Percentiles rank a stretch among this genome's conserved stretches.
These are phyloP conservation scores for Nepenthes gracilis DNA, from an alignment of 148 eudicot genomes.

Conservation along the genomic window DNA sequence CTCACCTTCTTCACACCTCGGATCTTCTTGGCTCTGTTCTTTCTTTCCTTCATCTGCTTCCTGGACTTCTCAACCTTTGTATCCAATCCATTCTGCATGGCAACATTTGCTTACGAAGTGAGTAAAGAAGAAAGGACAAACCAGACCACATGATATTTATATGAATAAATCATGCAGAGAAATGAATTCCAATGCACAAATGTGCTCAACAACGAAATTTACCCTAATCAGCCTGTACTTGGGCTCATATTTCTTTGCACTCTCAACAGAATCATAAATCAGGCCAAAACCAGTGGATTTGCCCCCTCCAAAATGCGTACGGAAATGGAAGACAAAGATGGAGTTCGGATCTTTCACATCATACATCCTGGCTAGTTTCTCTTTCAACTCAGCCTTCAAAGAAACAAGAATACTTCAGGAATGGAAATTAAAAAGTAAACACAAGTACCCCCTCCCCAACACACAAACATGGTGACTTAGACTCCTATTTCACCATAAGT, in stretches of 20 bases:
- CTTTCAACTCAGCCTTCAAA: conserved; percentile 60
- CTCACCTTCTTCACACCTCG: conserved; percentile 33
- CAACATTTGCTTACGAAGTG: not conserved
- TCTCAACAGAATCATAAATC: conserved; percentile 67
- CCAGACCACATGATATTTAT: not conserved
- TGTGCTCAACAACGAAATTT: conserved; percentile 3
- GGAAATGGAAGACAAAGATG: conserved; percentile 67
- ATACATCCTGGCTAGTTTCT: conserved; percentile 56
- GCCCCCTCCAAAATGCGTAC: conserved; percentile 86
- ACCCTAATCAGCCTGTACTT: conserved; percentile 84
- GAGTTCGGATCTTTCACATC: conserved; percentile 49
- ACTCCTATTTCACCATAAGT: not conserved
- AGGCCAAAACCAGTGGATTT: conserved; percentile 81
- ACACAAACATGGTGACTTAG: not conserved
- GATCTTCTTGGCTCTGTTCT: conserved; percentile 34
- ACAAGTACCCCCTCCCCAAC: not conserved
- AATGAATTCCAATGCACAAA: too few relatives aligned
- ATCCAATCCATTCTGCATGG: conserved; percentile 29
- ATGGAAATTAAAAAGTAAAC: not conserved
- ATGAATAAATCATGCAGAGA: too few relatives aligned
- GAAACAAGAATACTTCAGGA: not conserved
- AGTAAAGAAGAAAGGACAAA: not conserved
- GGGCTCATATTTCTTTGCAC: conserved; percentile 73
- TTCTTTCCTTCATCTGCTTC: conserved; percentile 37
- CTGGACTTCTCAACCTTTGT: conserved; percentile 37